Base-by-base conservation (phyloP, 2,329 filamentous ascomycete genomes). In the Alternaria gansuensis region DNA sequence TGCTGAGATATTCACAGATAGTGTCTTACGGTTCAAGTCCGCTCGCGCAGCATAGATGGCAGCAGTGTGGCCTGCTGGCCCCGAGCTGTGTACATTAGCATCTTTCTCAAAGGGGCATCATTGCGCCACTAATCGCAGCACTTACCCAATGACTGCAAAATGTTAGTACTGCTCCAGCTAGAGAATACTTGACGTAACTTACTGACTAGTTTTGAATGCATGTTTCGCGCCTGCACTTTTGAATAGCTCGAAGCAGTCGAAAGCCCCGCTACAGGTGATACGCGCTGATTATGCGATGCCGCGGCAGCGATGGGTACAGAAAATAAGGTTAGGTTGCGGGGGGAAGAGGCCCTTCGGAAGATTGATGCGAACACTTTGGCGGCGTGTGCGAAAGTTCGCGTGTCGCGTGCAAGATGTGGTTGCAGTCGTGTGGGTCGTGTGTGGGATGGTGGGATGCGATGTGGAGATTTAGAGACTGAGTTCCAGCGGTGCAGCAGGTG, bases 1-100 rank as follows among this genome's bases (percentile, higher is more conserved):
- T 13, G 4, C 4, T 23, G 0, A 9, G 4, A 2, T 29, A 21
- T 21, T 8, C 2, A 26, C 4, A 3, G 4, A 24, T 9, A 10
- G 24, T n/a, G 11, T 79, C 84, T 77, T 75, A 88, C 85, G 95
- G 81, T 96, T 91, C 77, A 99, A 82, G 78, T 99, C 94, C 62
- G 95, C 95, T 77, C 95, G 90, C 46, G 93, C 90, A 72, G 97
- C 89, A 82, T 99, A 99, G 77, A 99, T 88, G 78, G 95, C 95
- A 63, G 95, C 95, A 45, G 95, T 99, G 83, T 99, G 95, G 80
- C 93, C 95, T 70, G 93, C 95, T 64, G 95, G 95, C 83, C 95
- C 95, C 63, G 95, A 99, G 83, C 95, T 93, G 59, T 56, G 36
- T 41, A 51, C 41, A 66, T 77, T 60, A 75, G 74, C 60, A 54